phyloP scores from a whole-genome alignment of 257 asterid species.

The Lycium ferocissimum region DNA sequence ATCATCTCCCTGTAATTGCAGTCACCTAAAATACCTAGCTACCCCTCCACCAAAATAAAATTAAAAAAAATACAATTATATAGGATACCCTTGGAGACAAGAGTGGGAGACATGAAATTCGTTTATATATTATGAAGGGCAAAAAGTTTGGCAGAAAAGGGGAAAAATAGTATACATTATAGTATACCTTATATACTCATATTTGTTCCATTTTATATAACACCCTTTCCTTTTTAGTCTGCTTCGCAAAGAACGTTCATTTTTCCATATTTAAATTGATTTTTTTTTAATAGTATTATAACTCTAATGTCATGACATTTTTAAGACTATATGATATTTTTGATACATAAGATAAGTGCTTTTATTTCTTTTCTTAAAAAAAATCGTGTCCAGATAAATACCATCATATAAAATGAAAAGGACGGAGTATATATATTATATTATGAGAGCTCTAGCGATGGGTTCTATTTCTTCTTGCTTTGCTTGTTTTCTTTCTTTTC shows the following conservation, averaged over 20 bases:
- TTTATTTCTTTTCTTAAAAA: neutral
- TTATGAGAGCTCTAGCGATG: neutral
- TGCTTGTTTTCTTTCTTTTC: conserved; percentile 49
- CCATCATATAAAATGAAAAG: neutral
- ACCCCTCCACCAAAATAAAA: neutral
- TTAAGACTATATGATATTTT: neutral
- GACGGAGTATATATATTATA: neutral
- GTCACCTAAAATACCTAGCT: conserved; percentile 27
- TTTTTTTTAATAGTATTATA: too few species aligned
- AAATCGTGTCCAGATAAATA: neutral
- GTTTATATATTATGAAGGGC: conserved; percentile 41
- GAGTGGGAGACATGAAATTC: conserved; percentile 30
- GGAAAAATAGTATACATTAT: conserved; percentile 1
- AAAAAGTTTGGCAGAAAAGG: conserved; percentile 45
- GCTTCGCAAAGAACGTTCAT: neutral
- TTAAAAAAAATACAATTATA: neutral
- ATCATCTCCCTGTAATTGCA: conserved; percentile 55
- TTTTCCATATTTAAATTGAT: neutral
- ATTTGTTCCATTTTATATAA: neutral
- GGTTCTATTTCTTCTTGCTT: conserved; percentile 25
- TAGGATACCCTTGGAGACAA: conserved; percentile 6
- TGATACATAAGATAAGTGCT: neutral
- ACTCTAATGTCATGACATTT: neutral
- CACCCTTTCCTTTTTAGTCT: neutral
- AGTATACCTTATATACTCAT: conserved; percentile 3